Base-by-base conservation (phyloP, 106 monocot species). In the Dioscorea dumetorum region DNA sequence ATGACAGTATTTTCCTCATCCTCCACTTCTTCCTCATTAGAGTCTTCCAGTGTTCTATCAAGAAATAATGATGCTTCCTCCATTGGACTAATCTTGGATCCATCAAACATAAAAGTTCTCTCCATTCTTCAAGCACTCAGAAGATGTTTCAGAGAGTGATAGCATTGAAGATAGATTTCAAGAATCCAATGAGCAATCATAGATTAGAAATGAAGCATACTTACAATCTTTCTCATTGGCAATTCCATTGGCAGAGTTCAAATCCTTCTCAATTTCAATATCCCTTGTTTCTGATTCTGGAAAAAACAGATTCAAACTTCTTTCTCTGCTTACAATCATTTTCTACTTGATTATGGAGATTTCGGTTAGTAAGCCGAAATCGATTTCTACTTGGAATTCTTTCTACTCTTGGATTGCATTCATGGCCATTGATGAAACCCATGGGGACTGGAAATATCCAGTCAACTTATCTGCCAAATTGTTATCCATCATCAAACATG, bases 131-230 rank as follows among this genome's bases (percentile, higher is more conserved):
- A 49, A 48, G 35, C 28, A 33, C 50, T 50, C 33, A n/a, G 41
- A 23, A 17, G 3, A 62, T 54, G 18, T 67, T 33, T 20, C 57
- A 68, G 67, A 53, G 31, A 14, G 63, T 24, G 58, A 68, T 33
- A 58, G 59, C 51, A 63, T 24, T 8, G 62, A 50, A 18, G 63
- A 41, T 6, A 41, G 41, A 41, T 41, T 41, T 5, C 41, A 41
- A 41, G 41, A 41, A 41, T 41, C 41, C 41, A 41, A 41, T 41
- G 80, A 77, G 22, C 58, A 52, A 60, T 84, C 77, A 50, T 70
- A 74, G 34, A 62, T 63, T 10, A 74, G 50, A n/a, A 77, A 62
- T 48, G 80, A 74, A 32, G 67, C 18, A 24, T 67, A 68, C 12
- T 51, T 64, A 49, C 67, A 56, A 58, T 71, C 71, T 33, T 33